Conservation (phyloP, 2,329 filamentous ascomycete genomes). For the Colletotrichum agaves region DNA sequence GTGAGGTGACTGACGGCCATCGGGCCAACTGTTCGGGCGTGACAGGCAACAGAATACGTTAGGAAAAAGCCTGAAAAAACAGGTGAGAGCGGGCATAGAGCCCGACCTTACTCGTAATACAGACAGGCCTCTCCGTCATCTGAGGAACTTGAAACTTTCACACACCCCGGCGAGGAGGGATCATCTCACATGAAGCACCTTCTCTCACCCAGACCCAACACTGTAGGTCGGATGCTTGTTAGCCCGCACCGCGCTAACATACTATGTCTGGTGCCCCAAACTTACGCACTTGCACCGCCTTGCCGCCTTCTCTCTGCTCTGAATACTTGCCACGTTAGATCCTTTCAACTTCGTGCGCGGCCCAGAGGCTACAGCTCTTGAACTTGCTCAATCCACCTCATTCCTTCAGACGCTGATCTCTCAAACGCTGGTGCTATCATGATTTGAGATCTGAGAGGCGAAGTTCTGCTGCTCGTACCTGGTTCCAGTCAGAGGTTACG, state of each 20-base stretch:
- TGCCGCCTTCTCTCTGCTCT: neutral
- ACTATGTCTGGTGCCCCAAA: neutral
- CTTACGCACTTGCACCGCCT: constrained; percentile 2
- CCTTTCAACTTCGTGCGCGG: neutral
- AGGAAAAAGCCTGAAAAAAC: neutral
- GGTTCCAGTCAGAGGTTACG: neutral
- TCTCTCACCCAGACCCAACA: neutral
- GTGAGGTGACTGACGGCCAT: neutral
- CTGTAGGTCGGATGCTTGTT: constrained; percentile 1
- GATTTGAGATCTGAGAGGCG: neutral
- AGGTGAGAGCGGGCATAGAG: neutral
- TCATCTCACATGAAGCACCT: neutral
- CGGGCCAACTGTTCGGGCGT: neutral
- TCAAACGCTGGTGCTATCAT: constrained; percentile 6
- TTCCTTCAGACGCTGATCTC: neutral
- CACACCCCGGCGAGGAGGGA: neutral
- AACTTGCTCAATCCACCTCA: constrained; percentile 40
- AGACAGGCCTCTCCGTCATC: neutral
- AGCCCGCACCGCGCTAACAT: constrained; percentile 7
- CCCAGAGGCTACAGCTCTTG: constrained; percentile 23
- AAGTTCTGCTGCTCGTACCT: neutral
- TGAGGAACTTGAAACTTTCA: constrained; percentile 4
- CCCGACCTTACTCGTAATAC: neutral
- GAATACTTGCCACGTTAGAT: neutral
- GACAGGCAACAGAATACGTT: neutral